phyloP scores from a whole-genome alignment of 2,329 filamentous ascomycete genomes.

The Thermothelomyces thermophilus region DNA sequence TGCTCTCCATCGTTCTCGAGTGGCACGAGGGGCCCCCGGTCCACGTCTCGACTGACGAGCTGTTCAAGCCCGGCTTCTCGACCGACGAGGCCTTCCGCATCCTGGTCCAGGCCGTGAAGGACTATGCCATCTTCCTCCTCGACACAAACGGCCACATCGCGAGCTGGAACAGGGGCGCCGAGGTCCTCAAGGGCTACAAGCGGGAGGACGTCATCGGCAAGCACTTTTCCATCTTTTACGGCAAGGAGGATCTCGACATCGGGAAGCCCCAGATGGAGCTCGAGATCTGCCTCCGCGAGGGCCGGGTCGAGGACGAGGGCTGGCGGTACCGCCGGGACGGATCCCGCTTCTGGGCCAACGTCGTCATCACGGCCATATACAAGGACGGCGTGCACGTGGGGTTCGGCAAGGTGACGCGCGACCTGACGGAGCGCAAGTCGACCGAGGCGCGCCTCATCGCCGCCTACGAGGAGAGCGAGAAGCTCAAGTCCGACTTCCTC shows the following conservation, averaged over 20 bases:
- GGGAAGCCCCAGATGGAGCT: conserved; percentile 48
- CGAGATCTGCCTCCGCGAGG: conserved; percentile 45
- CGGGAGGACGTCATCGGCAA: conserved; percentile 49
- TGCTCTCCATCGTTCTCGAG: conserved; percentile 30
- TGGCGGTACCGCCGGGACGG: conserved; percentile 55
- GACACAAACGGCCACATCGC: conserved; percentile 48
- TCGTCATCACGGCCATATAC: conserved; percentile 51
- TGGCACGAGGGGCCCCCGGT: conserved; percentile 25
- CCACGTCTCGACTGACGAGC: conserved; percentile 16
- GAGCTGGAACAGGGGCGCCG: conserved; percentile 53
- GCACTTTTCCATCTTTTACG: conserved; percentile 54
- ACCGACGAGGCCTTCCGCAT: conserved; percentile 43
- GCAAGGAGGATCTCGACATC: conserved; percentile 41
- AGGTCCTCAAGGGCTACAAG: conserved; percentile 49
- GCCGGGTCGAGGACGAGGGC: conserved; percentile 52
- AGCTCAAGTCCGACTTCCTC: conserved; percentile 54
- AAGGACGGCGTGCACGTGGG: conserved; percentile 47
- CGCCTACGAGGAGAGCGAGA: conserved; percentile 57
- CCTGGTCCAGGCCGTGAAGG: conserved; percentile 53
- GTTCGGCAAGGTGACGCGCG: conserved; percentile 53
- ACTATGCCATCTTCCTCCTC: conserved; percentile 58
- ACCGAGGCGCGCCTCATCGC: conserved; percentile 48
- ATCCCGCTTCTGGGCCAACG: conserved; percentile 54
- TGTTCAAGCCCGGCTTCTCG: conserved; percentile 28
- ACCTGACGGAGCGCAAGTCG: conserved; percentile 49